Base-by-base conservation (phyloP, 2,329 filamentous ascomycete genomes). In the Neoscytalidium dimidiatum region DNA sequence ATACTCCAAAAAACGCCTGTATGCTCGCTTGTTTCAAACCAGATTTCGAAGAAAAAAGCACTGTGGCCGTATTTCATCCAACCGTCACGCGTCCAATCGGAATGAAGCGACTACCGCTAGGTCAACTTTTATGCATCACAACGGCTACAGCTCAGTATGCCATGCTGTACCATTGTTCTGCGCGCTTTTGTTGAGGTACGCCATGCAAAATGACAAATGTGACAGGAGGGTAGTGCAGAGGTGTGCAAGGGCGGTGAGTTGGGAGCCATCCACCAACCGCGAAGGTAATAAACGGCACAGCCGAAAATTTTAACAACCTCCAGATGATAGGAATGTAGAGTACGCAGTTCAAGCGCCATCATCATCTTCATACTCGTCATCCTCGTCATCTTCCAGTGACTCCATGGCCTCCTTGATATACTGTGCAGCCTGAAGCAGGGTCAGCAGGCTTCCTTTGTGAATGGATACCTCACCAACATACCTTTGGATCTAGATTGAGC, bases 381-480 rank as follows among this genome's bases (percentile, higher is more conserved):
- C 83, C 23, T 86, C 85, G 66, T 92, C 90, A 64, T 93, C 90
- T 72, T 96, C 92, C 65, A 98, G 85, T 71, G 89, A 90, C 81
- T 98, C 94, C 81, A 99, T 97, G 19, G 92, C 93, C 76, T 97
- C 93, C 79, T 98, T 99, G 79, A 99, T 97, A 77, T 93, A 90
- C 68, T 92, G 90, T 69, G 92, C 93, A 71, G 94, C 92, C 94
- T 97, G 69, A n/a, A 35, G 7, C 52, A 57, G 19, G 65, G 67
- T 70, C 49, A 73, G 65, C 58, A 65, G 28, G 7, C 26, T 29
- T 9, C 53, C 13, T 28, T 1, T 17, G n/a, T 19, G 17, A 19
- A 29, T 48, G 1, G 29, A 46, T 3, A 17, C 19, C 28, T 17
- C 23, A 3, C 38, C 19, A 28, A 66, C 19, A 49, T 83, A 96